Evolutionary conservation across 1,284 basidiomycete species (phyloP).

Genomic region (Rhodotorula sp.): DNA sequence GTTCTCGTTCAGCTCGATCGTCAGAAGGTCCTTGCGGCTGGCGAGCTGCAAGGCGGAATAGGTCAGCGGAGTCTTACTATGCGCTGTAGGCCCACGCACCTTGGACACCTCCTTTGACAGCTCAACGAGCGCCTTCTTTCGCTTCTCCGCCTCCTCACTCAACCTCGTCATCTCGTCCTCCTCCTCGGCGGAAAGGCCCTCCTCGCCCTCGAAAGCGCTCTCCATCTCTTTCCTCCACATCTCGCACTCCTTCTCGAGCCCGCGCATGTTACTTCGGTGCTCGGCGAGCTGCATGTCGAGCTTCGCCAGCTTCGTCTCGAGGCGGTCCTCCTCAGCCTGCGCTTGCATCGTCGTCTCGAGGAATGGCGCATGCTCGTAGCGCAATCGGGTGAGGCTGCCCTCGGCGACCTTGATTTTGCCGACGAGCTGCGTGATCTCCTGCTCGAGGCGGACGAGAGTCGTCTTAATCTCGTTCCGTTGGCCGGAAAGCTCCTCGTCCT

Average conservation of each 20-base stretch:
- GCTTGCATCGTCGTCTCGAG: conserved; percentile 63
- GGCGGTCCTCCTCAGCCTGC: conserved; percentile 67
- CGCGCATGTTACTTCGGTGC: conserved; percentile 65
- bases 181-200: conserved; percentile 66
- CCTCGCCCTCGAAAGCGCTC: conserved; percentile 68
- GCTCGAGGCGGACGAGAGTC: conserved; percentile 70
- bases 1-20: conserved; percentile 91
- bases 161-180: conserved; percentile 65
- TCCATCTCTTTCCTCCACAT: conserved; percentile 71
- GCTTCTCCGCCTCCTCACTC: conserved; percentile 70
- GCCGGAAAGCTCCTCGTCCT: conserved; percentile 65
- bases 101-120: conserved; percentile 67
- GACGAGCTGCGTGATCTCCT: conserved; percentile 74
- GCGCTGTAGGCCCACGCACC: conserved; percentile 53
- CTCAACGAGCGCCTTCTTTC: conserved; percentile 68
- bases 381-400: conserved; percentile 67
- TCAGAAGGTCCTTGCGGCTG: conserved; percentile 71
- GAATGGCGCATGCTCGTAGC: conserved; percentile 66
- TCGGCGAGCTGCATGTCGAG: conserved; percentile 70
- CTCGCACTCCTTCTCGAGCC: conserved; percentile 58
- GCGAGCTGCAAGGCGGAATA: conserved; percentile 59
- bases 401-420: conserved; percentile 71
- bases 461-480: conserved; percentile 71
- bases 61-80: background rate
- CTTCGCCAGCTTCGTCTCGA: conserved; percentile 61